Percentiles rank a stretch among this genome's conserved stretches.
Conservation (phyloP, 2,329 filamentous ascomycete genomes). For the Ustilaginoidea virens region DNA sequence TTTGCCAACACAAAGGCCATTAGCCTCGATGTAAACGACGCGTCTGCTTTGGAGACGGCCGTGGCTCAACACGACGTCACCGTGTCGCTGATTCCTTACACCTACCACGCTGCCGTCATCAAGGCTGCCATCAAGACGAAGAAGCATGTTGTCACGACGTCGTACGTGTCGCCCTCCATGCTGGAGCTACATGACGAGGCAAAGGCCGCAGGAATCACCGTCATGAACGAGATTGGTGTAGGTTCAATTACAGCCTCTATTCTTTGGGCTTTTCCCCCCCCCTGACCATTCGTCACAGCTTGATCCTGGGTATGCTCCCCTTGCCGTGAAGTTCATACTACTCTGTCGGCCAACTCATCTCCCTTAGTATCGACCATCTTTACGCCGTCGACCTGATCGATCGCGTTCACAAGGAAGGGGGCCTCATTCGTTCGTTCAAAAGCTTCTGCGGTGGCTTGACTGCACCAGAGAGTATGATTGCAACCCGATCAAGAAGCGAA, state of each 20-base stretch:
- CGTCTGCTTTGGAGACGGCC: constrained; percentile 61
- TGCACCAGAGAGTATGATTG: too few species aligned
- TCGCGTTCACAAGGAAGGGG: too few species aligned
- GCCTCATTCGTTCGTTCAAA: too few species aligned
- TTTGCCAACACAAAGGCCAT: constrained; percentile 61
- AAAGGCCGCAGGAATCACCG: constrained; percentile 86
- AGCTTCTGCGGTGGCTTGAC: too few species aligned
- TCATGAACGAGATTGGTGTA: constrained; percentile 91
- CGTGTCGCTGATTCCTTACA: constrained; percentile 82
- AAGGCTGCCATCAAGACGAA: constrained; percentile 84
- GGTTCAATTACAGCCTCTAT: constrained; percentile 10
- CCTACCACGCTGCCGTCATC: constrained; percentile 76
- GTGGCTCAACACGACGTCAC: constrained; percentile 67
- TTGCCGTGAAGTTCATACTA: too few species aligned
- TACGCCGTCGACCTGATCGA: too few species aligned
- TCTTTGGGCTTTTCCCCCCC: neutral
- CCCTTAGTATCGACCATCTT: too few species aligned
- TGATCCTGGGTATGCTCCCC: constrained; percentile 36
- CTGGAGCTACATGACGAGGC: constrained; percentile 66
- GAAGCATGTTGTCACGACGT: constrained; percentile 93
- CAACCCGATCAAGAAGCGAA: too few species aligned
- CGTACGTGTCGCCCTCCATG: constrained; percentile 88
- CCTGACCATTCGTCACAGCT: constrained; percentile 19
- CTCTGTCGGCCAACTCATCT: too few species aligned
- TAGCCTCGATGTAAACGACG: constrained; percentile 70